Percentiles rank a stretch among this genome's conserved stretches.
Conservation (phyloP, 202 grass and related monocot species). For the Elaeis oleifera region DNA sequence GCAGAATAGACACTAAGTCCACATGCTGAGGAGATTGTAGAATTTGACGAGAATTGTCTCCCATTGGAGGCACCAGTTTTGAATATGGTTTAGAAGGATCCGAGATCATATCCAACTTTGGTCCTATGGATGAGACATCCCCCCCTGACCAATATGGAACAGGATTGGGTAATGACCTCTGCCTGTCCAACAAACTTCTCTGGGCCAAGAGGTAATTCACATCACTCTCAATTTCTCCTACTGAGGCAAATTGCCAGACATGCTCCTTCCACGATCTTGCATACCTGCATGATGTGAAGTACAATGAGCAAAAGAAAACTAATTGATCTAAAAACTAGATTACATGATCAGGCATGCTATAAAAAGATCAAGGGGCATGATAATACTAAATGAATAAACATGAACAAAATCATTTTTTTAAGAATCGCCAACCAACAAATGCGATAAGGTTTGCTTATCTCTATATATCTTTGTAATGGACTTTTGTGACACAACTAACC, state of each 20-base stretch:
- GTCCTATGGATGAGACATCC: conserved; percentile 32
- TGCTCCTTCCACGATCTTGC: conserved; percentile 42
- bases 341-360: too few relatives aligned
- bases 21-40: conserved; percentile 56
- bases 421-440: too few relatives aligned
- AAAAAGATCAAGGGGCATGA: too few relatives aligned
- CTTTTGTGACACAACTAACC: conserved; percentile 29
- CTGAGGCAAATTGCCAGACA: conserved; percentile 30
- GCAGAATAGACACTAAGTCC: conserved; percentile 75
- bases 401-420: too few relatives aligned
- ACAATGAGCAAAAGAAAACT: not conserved
- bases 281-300: conserved; percentile 38
- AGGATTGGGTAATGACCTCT: conserved; percentile 52
- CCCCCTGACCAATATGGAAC: conserved; percentile 62
- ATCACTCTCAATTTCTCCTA: conserved; percentile 40
- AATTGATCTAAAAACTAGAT: too few relatives aligned
- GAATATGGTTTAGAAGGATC: conserved; percentile 52
- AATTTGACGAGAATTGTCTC: conserved; percentile 45
- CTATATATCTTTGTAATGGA: too few relatives aligned
- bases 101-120: conserved; percentile 38
- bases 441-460: too few relatives aligned
- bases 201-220: conserved; percentile 77
- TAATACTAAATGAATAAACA: too few relatives aligned
- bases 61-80: conserved; percentile 30
- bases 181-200: conserved; percentile 69